Evolutionary conservation across 441 rosid genomes (phyloP).

Genomic region (Eutrema salsugineum): DNA sequence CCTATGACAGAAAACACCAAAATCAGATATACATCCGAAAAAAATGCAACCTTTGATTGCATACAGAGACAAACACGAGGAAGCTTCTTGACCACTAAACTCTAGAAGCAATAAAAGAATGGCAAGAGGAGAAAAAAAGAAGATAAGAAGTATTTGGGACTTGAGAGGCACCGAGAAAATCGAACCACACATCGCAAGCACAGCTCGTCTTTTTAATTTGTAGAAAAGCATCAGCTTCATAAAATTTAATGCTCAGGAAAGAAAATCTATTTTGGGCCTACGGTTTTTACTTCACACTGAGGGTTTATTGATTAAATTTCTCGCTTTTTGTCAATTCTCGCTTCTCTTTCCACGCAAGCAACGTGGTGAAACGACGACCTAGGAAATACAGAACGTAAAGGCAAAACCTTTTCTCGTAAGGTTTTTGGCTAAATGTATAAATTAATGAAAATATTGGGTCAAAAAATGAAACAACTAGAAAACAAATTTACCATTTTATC

Average conservation of each 20-base stretch:
- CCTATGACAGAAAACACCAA: conserved; percentile 26
- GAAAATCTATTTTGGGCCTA: conserved; percentile 10
- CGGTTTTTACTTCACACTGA: conserved; percentile 12
- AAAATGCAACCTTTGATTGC: conserved; percentile 11
- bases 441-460: background rate
- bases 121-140: conserved; percentile 5
- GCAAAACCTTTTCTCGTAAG: conserved; percentile 2
- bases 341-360: conserved; percentile 32
- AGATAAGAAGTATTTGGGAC: conserved; percentile 26
- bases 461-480: background rate
- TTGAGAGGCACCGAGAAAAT: conserved; percentile 21
- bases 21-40: background rate
- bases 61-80: conserved; percentile 26
- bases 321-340: background rate
- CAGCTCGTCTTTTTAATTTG: background rate
- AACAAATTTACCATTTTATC: background rate
- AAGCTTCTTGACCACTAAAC: conserved; percentile 23
- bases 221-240: conserved; percentile 6
- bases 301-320: background rate
- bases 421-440: conserved; percentile 77
- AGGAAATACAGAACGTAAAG: conserved; percentile 7
- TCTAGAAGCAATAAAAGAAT: conserved; percentile 1
- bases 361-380: conserved; percentile 35
- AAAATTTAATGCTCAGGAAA: conserved; percentile 3
- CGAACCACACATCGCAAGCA: conserved; percentile 20